These are phyloP conservation scores for Colletotrichum gigasporum DNA, from an alignment of 2,329 filamentous ascomycete genomes.

Conservation along the genomic window DNA sequence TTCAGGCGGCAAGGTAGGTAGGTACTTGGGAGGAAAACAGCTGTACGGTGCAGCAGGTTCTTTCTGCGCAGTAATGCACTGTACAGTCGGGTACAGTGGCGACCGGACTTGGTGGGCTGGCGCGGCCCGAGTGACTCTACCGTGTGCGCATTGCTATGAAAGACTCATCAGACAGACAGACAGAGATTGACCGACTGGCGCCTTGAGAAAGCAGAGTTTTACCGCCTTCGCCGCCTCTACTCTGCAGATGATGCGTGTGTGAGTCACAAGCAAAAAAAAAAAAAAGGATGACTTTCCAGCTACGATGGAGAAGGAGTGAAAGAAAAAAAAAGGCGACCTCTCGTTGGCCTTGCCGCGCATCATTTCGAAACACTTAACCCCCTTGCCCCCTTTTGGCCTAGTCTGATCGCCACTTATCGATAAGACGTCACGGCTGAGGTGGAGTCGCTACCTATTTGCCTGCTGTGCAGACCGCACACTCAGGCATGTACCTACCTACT, in stretches of 20 bases:
- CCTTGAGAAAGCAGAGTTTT: too few relatives aligned
- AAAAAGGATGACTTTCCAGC: not conserved
- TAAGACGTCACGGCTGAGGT: constrained; percentile 10
- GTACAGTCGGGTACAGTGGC: not conserved
- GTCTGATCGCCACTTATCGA: constrained; percentile 19
- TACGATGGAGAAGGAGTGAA: not conserved
- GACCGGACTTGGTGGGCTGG: not conserved
- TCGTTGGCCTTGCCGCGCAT: constrained; percentile 8
- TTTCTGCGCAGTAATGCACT: not conserved
- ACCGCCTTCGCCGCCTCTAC: too few relatives aligned
- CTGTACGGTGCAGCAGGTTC: too few relatives aligned
- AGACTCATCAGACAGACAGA: not conserved
- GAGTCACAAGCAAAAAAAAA: constrained; percentile 3
- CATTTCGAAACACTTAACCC: constrained; percentile 19
- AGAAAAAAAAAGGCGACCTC: not conserved
- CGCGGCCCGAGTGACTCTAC: not conserved
- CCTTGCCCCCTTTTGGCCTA: constrained; percentile 4
- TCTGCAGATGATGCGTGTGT: not conserved
- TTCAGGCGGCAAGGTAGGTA: too few relatives aligned
- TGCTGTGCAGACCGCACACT: too few relatives aligned
- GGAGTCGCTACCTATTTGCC: too few relatives aligned
- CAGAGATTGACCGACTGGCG: too few relatives aligned
- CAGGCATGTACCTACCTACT: too few relatives aligned
- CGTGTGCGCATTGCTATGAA: constrained; percentile 5
- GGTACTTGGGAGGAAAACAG: too few relatives aligned